phyloP scores from a whole-genome alignment of 306 rosid species.

The Cucumis cinereus region DNA sequence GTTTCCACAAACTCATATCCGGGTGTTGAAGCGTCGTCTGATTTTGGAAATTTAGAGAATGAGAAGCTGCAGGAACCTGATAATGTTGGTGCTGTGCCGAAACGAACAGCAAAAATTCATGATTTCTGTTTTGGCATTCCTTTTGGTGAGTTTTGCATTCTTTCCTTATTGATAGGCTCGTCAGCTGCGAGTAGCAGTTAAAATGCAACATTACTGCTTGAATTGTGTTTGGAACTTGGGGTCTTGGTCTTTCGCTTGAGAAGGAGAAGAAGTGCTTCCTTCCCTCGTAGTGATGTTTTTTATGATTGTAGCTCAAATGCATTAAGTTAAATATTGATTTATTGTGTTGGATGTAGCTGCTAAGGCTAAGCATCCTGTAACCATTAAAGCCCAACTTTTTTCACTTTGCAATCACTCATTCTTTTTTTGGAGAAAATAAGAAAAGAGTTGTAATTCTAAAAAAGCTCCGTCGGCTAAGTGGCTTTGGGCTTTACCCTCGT shows the following conservation, averaged over 20 bases:
- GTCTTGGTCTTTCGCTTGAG: neutral
- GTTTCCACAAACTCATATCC: slow-evolving; percentile 22
- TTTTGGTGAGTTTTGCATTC: slow-evolving; percentile 39
- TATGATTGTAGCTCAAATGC: neutral
- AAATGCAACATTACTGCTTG: neutral
- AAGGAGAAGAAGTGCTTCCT: neutral
- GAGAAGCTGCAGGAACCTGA: slow-evolving; percentile 19
- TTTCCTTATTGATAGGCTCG: neutral
- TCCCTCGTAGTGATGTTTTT: neutral
- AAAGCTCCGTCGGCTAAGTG: no score
- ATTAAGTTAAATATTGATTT: neutral
- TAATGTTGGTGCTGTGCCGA: slow-evolving; percentile 19
- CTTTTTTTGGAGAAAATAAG: neutral
- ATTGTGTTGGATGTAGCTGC: neutral
- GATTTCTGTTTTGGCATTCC: slow-evolving; percentile 98
- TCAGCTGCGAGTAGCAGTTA: neutral
- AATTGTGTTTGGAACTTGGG: neutral
- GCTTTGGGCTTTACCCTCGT: no score
- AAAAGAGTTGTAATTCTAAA: neutral
- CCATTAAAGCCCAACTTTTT: neutral
- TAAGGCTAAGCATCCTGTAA: neutral
- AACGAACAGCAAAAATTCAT: slow-evolving; percentile 62
- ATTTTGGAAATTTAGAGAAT: slow-evolving; percentile 19
- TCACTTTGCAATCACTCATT: neutral
- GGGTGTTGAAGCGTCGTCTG: slow-evolving; percentile 15